Conservation (phyloP, 441 rosid species). For the Populus hybrid region DNA sequence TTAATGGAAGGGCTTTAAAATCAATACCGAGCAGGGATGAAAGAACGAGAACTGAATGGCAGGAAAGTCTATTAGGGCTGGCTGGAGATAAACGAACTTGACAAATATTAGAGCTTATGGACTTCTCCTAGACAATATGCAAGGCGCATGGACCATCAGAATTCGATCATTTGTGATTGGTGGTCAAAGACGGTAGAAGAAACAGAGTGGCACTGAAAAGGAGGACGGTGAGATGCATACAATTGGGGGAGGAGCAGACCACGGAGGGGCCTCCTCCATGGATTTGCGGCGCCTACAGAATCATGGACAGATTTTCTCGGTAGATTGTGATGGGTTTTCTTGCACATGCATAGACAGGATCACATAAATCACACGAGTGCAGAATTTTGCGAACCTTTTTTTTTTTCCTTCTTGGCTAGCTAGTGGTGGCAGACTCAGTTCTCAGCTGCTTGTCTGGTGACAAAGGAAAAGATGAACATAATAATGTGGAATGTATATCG, state of each 20-base stretch:
- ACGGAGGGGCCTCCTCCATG: too few relatives aligned
- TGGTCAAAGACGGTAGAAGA: background rate
- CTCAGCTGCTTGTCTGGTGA: background rate
- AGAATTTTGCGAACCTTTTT: background rate
- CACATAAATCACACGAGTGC: background rate
- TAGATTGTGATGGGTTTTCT: background rate
- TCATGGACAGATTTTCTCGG: background rate
- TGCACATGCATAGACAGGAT: background rate
- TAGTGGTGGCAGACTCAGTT: background rate
- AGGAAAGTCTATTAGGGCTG: too few relatives aligned
- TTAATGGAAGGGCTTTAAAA: too few relatives aligned
- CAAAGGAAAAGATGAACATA: background rate
- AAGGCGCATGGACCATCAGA: background rate
- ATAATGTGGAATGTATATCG: background rate
- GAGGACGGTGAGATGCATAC: background rate
- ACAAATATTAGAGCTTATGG: too few relatives aligned
- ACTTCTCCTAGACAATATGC: too few relatives aligned
- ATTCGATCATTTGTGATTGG: too few relatives aligned
- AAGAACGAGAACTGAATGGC: too few relatives aligned
- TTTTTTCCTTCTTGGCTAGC: background rate
- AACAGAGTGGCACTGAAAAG: background rate
- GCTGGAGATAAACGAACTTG: too few relatives aligned
- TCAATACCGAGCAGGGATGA: too few relatives aligned
- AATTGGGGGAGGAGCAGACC: too few relatives aligned
- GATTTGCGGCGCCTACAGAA: too few relatives aligned